Conservation (phyloP, 2,329 filamentous ascomycete species). For the Trichoderma afroharzianum region DNA sequence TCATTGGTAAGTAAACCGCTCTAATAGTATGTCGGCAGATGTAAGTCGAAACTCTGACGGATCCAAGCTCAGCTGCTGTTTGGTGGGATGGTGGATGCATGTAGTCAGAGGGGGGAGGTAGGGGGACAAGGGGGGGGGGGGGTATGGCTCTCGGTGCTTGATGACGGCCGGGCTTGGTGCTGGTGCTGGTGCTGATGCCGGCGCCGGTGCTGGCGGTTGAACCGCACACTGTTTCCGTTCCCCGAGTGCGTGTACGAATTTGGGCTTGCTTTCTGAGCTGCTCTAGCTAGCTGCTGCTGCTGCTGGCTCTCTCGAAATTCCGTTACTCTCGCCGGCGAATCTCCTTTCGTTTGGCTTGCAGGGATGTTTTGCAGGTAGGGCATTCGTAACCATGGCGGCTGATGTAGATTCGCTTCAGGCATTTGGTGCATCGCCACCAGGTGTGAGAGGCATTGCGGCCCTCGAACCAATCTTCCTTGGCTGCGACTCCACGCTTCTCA, state of each 20-base stretch:
- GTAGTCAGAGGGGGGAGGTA: background rate
- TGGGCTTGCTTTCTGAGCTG: background rate
- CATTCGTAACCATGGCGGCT: constrained; percentile 43
- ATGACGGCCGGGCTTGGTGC: background rate
- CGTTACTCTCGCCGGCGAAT: constrained; percentile 26
- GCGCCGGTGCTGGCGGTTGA: background rate
- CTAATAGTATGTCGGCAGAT: constrained; percentile 12
- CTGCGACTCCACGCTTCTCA: constrained; percentile 41
- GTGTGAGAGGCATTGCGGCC: constrained; percentile 35
- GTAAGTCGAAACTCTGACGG: constrained; percentile 9
- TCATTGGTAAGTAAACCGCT: background rate
- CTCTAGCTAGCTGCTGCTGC: too few species aligned
- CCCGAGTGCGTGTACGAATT: constrained; percentile 2
- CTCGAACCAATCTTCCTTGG: constrained; percentile 38
- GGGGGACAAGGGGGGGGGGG: background rate
- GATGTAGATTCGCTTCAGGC: constrained; percentile 45
- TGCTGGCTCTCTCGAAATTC: background rate
- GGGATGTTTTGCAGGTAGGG: constrained; percentile 42
- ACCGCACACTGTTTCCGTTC: background rate
- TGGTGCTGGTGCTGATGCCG: too few species aligned
- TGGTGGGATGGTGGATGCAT: background rate
- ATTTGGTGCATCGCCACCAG: constrained; percentile 56
- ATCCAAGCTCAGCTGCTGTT: background rate
- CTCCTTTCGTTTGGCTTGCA: constrained; percentile 43
- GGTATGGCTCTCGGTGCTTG: background rate